These are phyloP conservation scores for Cymbopogon flexuosus DNA, from an alignment of 202 grass and related monocot species.

Conservation along the genomic window DNA sequence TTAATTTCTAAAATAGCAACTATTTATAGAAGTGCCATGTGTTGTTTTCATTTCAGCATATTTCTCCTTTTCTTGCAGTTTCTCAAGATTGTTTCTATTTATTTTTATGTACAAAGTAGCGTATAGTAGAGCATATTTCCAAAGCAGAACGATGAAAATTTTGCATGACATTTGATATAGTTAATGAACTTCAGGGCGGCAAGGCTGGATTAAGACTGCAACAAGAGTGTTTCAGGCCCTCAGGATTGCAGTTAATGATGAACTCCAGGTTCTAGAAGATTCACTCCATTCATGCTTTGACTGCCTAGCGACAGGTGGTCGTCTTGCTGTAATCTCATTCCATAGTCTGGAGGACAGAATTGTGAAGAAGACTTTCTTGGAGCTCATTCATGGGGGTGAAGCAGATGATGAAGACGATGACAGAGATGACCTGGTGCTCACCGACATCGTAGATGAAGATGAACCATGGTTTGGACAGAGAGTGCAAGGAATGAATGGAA, in stretches of 20 bases:
- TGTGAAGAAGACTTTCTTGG: conserved; percentile 79
- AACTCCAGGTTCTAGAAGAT: conserved; percentile 63
- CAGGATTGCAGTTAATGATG: conserved; percentile 90
- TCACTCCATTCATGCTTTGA: conserved; percentile 75
- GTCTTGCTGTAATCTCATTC: conserved; percentile 82
- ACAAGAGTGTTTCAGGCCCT: conserved; percentile 87
- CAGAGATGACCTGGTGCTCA: not conserved
- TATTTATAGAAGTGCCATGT: not conserved
- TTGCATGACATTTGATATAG: not conserved
- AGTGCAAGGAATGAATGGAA: conserved; percentile 60
- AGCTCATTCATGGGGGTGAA: conserved; percentile 47
- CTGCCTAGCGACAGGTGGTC: conserved; percentile 66
- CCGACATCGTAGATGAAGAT: conserved; percentile 34
- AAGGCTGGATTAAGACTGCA: conserved; percentile 92
- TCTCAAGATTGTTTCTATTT: not conserved
- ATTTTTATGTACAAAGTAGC: not conserved
- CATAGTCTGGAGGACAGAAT: conserved; percentile 90
- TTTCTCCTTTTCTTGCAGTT: not conserved
- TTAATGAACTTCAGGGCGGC: conserved; percentile 56
- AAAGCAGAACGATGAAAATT: not conserved
- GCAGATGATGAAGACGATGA: not conserved
- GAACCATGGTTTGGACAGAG: conserved; percentile 61
- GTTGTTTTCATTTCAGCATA: not conserved
- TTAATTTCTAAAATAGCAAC: not conserved
- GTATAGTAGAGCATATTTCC: not conserved